Evolutionary conservation across 768 basidiomycete species (phyloP).

Genomic region (Agaricus subrufescens): DNA sequence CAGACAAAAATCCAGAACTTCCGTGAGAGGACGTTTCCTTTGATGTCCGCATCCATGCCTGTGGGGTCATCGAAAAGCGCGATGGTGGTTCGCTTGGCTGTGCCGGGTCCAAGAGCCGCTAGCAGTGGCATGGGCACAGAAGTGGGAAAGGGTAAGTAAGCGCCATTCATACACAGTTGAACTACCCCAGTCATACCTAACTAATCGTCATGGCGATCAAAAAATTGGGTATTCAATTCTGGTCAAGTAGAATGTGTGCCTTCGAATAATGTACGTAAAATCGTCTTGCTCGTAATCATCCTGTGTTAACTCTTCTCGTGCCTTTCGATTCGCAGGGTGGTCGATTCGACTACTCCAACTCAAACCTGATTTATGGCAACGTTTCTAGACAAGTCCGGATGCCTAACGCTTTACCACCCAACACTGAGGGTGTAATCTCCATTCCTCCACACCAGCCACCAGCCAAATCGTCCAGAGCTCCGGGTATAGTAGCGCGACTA

Average conservation of each 20-base stretch:
- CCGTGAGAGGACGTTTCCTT: slow-evolving; percentile 24
- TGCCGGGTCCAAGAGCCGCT: background rate
- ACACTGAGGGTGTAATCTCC: background rate
- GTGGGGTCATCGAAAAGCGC: background rate
- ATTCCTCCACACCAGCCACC: background rate
- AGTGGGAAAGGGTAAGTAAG: slow-evolving; percentile 4
- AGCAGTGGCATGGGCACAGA: background rate
- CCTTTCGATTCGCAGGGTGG: slow-evolving; percentile 10
- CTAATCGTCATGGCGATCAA: slow-evolving; percentile 10
- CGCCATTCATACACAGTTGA: background rate
- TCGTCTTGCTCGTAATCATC: background rate
- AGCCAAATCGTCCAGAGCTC: slow-evolving; percentile 20
- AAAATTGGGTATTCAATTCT: slow-evolving; percentile 2
- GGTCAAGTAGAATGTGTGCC: slow-evolving; percentile 1
- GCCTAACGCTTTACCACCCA: background rate
- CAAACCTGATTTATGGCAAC: slow-evolving; percentile 1
- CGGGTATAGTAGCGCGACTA: slow-evolving; percentile 55
- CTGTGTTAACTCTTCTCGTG: background rate
- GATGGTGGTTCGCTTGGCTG: slow-evolving; percentile 1
- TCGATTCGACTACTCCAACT: slow-evolving; percentile 6
- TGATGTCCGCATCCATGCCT: background rate
- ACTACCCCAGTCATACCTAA: background rate
- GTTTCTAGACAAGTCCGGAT: background rate
- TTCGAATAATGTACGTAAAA: slow-evolving; percentile 10
- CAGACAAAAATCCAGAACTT: slow-evolving; percentile 36